These are phyloP conservation scores for Sclerotinia spermophila DNA, from an alignment of 2,329 filamentous ascomycete species.

Conservation along the genomic window DNA sequence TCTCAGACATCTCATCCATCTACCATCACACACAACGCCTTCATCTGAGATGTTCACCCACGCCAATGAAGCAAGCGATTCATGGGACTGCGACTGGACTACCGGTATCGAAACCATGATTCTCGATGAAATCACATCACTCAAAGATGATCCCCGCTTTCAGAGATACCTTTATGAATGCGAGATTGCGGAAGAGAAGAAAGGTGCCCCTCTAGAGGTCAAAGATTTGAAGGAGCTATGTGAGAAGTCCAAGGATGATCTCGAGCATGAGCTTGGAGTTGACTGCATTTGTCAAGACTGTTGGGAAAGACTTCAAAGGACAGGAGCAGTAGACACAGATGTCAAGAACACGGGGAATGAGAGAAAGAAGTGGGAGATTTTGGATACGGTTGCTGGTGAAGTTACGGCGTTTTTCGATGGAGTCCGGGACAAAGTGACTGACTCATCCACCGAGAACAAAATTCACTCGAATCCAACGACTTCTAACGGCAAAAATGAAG, in stretches of 20 bases:
- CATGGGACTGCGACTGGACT: neutral
- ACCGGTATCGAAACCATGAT: neutral
- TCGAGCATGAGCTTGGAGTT: neutral
- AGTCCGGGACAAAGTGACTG: neutral
- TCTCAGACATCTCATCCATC: neutral
- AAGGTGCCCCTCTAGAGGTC: neutral
- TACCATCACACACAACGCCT: neutral
- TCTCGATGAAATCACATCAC: neutral
- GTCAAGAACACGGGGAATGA: neutral
- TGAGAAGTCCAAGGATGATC: neutral
- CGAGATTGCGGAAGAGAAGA: neutral
- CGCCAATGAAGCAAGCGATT: neutral
- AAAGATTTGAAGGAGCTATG: neutral
- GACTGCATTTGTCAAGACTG: neutral
- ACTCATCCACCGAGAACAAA: neutral
- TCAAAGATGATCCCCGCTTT: neutral
- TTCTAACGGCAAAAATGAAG: neutral
- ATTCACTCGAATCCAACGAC: neutral
- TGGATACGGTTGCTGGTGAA: neutral
- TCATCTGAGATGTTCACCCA: neutral
- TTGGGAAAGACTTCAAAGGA: neutral
- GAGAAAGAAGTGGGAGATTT: neutral
- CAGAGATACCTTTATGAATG: neutral
- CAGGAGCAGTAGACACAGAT: neutral
- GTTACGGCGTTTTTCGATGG: neutral